phyloP scores from a whole-genome alignment of 352 stramenopile genomes.

The Hyaloperonospora arabidopsidis region DNA sequence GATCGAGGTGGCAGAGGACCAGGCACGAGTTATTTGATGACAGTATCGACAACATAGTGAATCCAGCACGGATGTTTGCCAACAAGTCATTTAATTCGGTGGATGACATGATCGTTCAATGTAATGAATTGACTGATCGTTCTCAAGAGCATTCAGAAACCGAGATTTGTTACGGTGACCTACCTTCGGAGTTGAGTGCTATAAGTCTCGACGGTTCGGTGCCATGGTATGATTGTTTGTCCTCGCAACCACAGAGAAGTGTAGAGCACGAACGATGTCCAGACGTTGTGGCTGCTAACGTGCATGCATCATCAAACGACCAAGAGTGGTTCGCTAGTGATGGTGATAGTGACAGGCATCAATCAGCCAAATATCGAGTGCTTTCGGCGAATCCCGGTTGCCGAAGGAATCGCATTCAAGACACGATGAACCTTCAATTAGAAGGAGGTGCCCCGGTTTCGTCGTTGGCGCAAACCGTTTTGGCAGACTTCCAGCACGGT shows the following conservation, averaged over 20 bases:
- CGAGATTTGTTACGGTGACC: slow-evolving; percentile 14
- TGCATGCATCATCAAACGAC: neutral
- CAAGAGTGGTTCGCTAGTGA: slow-evolving; percentile 7
- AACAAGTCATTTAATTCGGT: slow-evolving; percentile 14
- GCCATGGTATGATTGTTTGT: slow-evolving; percentile 55
- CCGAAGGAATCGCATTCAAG: neutral
- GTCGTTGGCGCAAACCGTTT: slow-evolving; percentile 53
- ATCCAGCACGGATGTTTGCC: slow-evolving; percentile 45
- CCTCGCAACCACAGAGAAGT: slow-evolving; percentile 29
- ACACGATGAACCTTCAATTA: neutral
- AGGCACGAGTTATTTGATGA: slow-evolving; percentile 15
- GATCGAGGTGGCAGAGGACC: slow-evolving; percentile 9
- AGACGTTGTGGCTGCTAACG: slow-evolving; percentile 1
- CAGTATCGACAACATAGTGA: slow-evolving; percentile 34
- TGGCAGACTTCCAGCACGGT: slow-evolving; percentile 22
- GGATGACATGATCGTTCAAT: slow-evolving; percentile 14
- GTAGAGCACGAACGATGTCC: slow-evolving; percentile 4
- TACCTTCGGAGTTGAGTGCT: slow-evolving; percentile 55
- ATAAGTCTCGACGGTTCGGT: slow-evolving; percentile 77
- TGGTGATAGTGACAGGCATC: neutral
- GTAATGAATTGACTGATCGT: slow-evolving; percentile 8
- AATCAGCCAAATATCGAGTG: slow-evolving; percentile 1
- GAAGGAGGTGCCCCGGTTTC: slow-evolving; percentile 32
- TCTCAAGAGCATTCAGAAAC: slow-evolving; percentile 25
- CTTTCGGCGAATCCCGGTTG: slow-evolving; percentile 7